Conservation (phyloP, 108 stramenopile genomes). For the Nannochloropsis granulata region DNA sequence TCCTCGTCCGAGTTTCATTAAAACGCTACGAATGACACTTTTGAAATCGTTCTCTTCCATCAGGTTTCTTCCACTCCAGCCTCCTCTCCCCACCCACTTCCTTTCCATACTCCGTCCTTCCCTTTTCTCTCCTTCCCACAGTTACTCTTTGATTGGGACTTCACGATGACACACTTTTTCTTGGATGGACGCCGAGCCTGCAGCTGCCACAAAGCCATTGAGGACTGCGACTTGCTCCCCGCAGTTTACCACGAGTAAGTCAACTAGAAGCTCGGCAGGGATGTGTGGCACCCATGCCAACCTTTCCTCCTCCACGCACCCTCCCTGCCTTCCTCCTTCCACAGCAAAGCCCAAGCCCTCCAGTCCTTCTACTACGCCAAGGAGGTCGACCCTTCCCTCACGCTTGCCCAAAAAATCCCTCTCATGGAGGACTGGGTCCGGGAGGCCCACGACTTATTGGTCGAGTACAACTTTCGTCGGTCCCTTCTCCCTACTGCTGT, state of each 20-base stretch:
- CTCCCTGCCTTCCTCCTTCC: background rate
- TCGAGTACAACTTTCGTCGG: background rate
- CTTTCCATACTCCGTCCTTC: background rate
- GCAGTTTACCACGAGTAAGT: conserved; percentile 2
- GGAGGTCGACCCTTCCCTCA: conserved; percentile 13
- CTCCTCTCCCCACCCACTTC: background rate
- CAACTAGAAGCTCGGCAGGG: background rate
- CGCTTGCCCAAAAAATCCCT: background rate
- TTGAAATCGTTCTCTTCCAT: too few species aligned
- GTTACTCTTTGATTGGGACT: conserved; percentile 12
- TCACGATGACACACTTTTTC: conserved; percentile 23
- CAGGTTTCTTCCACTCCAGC: too few species aligned
- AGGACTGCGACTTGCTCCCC: conserved; percentile 1
- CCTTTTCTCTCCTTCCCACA: background rate
- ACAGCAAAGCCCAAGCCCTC: background rate
- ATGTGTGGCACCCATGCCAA: background rate
- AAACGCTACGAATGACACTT: too few species aligned
- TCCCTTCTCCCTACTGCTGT: background rate
- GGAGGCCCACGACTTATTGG: conserved; percentile 4
- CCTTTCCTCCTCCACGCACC: background rate
- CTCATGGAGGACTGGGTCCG: conserved; percentile 23
- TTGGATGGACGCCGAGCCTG: conserved; percentile 2
- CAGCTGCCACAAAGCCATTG: conserved; percentile 20
- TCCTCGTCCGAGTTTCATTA: too few species aligned
- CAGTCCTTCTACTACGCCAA: background rate